phyloP scores from a whole-genome alignment of 129 eudicot species.

The Sambucus nigra region DNA sequence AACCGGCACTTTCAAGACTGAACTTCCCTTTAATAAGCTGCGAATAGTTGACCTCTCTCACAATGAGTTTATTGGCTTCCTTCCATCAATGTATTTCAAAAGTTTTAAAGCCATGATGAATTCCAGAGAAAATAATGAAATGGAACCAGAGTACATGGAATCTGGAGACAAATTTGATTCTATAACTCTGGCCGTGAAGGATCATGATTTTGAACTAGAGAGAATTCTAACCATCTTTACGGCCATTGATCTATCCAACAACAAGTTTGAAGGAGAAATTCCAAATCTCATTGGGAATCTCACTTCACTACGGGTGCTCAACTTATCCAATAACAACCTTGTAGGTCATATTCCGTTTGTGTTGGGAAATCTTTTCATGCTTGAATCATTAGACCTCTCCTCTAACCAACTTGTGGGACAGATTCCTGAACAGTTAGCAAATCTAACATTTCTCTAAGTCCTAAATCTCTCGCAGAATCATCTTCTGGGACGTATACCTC shows the following conservation, averaged over 20 bases:
- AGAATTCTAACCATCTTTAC: neutral
- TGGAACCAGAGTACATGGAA: neutral
- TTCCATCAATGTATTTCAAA: neutral
- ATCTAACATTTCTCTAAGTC: neutral
- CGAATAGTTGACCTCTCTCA: neutral
- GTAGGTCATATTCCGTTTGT: neutral
- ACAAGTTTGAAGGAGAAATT: neutral
- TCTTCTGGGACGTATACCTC: slow-evolving; percentile 8
- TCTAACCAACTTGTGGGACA: neutral
- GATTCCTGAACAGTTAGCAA: neutral
- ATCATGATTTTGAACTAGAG: neutral
- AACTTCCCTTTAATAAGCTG: neutral
- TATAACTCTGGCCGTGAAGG: neutral
- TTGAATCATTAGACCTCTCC: no score
- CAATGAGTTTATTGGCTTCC: slow-evolving; percentile 1
- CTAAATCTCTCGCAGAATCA: slow-evolving; percentile 4
- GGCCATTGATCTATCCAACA: neutral
- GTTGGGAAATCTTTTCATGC: neutral
- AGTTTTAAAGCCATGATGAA: neutral
- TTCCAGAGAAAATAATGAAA: neutral
- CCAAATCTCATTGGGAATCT: neutral
- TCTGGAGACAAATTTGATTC: neutral
- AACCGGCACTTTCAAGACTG: neutral
- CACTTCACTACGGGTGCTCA: neutral
- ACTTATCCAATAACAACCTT: neutral